Evolutionary conservation across 1,139 yeast genomes (phyloP).

Genomic region (Sugiyamaella grinbergsii): DNA sequence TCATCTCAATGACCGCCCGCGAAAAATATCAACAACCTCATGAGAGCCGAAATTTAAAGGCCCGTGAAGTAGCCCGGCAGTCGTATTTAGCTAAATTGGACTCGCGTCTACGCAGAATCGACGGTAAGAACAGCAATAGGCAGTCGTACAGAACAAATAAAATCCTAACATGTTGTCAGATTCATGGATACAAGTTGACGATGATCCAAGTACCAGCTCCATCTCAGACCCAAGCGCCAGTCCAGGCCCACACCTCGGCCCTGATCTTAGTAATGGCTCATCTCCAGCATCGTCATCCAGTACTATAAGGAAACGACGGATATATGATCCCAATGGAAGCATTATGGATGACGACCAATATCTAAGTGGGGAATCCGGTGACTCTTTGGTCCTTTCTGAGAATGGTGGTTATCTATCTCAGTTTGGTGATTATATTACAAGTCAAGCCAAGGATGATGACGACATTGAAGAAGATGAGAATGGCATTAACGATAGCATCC

Average conservation of each 20-base stretch:
- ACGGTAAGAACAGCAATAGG: no score
- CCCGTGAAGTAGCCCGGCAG: constrained; percentile 16
- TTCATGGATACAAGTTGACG: constrained; percentile 28
- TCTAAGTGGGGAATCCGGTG: constrained; percentile 13
- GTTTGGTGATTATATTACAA: constrained; percentile 15
- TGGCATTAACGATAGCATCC: constrained; percentile 11
- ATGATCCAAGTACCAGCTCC: constrained; percentile 6
- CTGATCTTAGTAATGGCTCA: background rate
- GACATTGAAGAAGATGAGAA: constrained; percentile 15
- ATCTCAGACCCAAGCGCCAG: background rate
- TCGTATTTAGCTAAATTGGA: constrained; percentile 16
- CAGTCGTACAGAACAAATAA: background rate
- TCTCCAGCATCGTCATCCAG: constrained; percentile 1
- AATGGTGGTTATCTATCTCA: constrained; percentile 17
- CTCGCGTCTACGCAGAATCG: constrained; percentile 14
- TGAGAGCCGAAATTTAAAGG: background rate
- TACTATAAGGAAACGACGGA: constrained; percentile 7
- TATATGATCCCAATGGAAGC: constrained; percentile 5
- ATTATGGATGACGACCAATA: constrained; percentile 5
- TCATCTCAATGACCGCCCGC: background rate
- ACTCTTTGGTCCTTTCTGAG: constrained; percentile 9
- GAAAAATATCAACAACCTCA: background rate
- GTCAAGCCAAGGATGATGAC: constrained; percentile 13
- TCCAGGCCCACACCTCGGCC: background rate
- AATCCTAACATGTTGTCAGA: constrained; percentile 21